Evolutionary conservation across 331 rosid species (phyloP), one percentile per base, ranked within the genome.

Genomic region (Cydonia oblonga): DNA sequence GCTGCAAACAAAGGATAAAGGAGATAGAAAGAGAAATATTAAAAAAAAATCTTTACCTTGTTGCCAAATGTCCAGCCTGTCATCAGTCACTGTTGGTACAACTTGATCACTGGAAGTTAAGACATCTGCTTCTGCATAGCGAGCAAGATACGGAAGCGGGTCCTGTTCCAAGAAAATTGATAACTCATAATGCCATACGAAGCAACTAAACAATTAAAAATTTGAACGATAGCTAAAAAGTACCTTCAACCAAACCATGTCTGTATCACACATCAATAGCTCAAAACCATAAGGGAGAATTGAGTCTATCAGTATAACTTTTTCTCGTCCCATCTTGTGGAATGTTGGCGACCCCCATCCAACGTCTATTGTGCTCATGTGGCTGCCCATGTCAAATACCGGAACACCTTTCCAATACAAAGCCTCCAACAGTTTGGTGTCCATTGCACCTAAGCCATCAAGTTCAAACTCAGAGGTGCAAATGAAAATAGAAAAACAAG

Each of bases 181-280:
- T 38, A 38, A 38, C 42, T 38, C 42, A 38, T 9, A 38, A 38
- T 38, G 42, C 42, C 13, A 38, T 9, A 38, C 4, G 42, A 35
- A 59, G 20, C 3, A 28, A 44, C 25, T 15, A 29, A 72, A 16
- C 29, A 29, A 26, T 60, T 35, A 51, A 63, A 42, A 68, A 81
- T 28, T 63, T 63, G 52, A 60, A 62, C 19, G 75, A 26, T 23
- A 40, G 58, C 59, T 68, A 53, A 76, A 32, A 61, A 13, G 75
- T 74, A 95, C 97, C 99, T 95, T 95, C 78, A 95, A 79, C 99
- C 99, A 95, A 66, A 95, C 97, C 99, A 95, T 95, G 88, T 95
- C 99, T 13, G 97, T 95, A 75, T 95, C 99, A 82, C 99, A 95
- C 99, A 95, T 91, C 86, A 95, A 83, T 66, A 95, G 72, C 86